These are phyloP conservation scores for Cystobasidium slooffiae DNA, from an alignment of 1,284 basidiomycete species.

Conservation along the genomic window DNA sequence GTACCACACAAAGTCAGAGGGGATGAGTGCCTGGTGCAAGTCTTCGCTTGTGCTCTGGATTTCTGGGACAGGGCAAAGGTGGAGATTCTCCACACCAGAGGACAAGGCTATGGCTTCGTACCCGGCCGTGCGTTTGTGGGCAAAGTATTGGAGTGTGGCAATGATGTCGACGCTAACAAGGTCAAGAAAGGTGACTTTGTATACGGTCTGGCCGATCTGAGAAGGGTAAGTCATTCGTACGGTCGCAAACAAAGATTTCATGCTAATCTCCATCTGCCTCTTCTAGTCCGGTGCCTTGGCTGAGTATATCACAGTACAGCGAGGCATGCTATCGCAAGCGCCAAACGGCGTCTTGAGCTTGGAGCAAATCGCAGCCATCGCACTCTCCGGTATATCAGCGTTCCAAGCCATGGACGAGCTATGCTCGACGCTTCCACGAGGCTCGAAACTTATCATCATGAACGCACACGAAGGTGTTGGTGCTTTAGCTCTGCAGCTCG, in stretches of 20 bases:
- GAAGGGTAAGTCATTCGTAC: conserved; percentile 49
- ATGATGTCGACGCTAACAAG: conserved; percentile 45
- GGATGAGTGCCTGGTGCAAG: conserved; percentile 57
- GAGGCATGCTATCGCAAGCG: conserved; percentile 57
- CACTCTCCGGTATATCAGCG: conserved; percentile 57
- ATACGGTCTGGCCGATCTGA: conserved; percentile 57
- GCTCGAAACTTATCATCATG: conserved; percentile 57
- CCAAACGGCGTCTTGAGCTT: conserved; percentile 55
- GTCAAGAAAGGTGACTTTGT: conserved; percentile 58
- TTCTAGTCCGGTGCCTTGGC: conserved; percentile 57
- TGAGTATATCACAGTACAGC: conserved; percentile 57
- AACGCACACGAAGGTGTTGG: conserved; percentile 59
- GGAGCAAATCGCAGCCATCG: conserved; percentile 59
- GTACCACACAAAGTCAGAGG: conserved; percentile 56
- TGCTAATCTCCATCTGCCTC: not conserved
- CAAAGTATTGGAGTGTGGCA: conserved; percentile 57
- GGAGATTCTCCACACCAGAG: conserved; percentile 48
- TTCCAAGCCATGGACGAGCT: conserved; percentile 57
- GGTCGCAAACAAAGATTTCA: not conserved
- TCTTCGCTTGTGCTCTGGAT: conserved; percentile 58
- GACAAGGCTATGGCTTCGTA: conserved; percentile 55
- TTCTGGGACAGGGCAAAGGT: conserved; percentile 55
- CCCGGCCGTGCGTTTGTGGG: conserved; percentile 59
- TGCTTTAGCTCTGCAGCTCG: conserved; percentile 58
- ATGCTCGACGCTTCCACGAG: conserved; percentile 55